phyloP scores from a whole-genome alignment of 768 basidiomycete genomes.

The Tulasnella sp. region DNA sequence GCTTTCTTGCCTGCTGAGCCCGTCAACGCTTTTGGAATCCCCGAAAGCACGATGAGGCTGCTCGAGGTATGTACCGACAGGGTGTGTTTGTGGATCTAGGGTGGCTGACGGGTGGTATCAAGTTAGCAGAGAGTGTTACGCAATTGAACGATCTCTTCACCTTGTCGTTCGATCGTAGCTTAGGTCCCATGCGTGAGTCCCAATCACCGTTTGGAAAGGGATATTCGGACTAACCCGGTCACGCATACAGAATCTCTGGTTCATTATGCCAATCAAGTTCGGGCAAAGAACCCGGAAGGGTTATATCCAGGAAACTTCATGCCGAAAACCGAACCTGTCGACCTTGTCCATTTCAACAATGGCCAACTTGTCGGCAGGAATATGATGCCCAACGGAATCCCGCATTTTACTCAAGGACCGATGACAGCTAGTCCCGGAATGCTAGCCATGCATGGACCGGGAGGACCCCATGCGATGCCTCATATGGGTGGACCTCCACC shows the following conservation, averaged over 20 bases:
- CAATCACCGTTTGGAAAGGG: neutral
- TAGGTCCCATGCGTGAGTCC: constrained; percentile 57
- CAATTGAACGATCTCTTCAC: constrained; percentile 69
- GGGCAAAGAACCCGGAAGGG: neutral
- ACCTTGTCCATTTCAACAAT: neutral
- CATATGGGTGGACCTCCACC: neutral
- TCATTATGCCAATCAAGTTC: neutral
- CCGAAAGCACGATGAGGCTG: constrained; percentile 82
- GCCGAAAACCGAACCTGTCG: neutral
- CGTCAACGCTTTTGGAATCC: constrained; percentile 80
- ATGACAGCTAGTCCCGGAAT: neutral
- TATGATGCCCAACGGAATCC: neutral
- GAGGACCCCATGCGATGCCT: neutral
- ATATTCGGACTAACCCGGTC: neutral
- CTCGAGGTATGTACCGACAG: constrained; percentile 44
- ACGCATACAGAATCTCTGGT: neutral
- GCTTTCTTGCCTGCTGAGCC: constrained; percentile 70
- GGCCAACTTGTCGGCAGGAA: neutral
- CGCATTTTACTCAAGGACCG: neutral
- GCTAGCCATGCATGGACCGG: neutral
- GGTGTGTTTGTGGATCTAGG: neutral
- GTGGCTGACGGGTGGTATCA: constrained; percentile 5
- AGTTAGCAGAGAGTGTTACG: constrained; percentile 73
- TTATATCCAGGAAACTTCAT: neutral
- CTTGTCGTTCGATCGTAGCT: constrained; percentile 40